phyloP scores from a whole-genome alignment of 1,284 basidiomycete genomes.

The Malassezia globosa region DNA sequence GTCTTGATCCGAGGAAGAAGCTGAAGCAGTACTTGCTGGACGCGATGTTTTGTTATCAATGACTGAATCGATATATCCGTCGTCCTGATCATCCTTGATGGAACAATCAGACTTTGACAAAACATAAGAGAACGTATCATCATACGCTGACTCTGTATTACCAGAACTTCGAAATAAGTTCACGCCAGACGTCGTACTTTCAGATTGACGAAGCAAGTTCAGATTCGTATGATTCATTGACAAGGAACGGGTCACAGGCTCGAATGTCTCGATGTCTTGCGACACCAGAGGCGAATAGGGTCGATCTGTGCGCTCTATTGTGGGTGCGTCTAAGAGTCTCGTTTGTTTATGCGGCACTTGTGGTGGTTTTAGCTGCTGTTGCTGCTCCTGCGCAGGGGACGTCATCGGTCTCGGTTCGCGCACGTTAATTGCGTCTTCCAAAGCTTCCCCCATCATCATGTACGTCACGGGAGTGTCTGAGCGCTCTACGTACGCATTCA shows the following conservation, averaged over 20 bases:
- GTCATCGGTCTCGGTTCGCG: too few relatives aligned
- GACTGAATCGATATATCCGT: too few relatives aligned
- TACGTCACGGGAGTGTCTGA: too few relatives aligned
- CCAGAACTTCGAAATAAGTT: background rate
- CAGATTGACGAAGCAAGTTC: too few relatives aligned
- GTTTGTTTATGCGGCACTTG: background rate
- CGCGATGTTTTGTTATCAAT: background rate
- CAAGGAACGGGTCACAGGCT: background rate
- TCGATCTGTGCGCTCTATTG: too few relatives aligned
- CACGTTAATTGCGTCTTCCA: too few relatives aligned
- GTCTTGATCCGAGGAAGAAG: background rate
- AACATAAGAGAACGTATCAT: background rate
- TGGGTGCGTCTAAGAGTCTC: too few relatives aligned
- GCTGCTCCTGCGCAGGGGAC: background rate
- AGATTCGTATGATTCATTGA: too few relatives aligned
- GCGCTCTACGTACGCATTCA: slow-evolving; percentile 8
- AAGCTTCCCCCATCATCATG: slow-evolving; percentile 5
- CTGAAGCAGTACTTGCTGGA: background rate
- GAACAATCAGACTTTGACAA: background rate
- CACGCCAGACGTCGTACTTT: too few relatives aligned
- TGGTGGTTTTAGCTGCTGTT: background rate
- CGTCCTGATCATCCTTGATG: background rate
- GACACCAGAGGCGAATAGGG: too few relatives aligned
- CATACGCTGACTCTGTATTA: background rate
- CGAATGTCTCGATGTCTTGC: too few relatives aligned